These are phyloP conservation scores for Xylariaceae sp. DNA, from an alignment of 2,329 filamentous ascomycete species.

Conservation along the genomic window DNA sequence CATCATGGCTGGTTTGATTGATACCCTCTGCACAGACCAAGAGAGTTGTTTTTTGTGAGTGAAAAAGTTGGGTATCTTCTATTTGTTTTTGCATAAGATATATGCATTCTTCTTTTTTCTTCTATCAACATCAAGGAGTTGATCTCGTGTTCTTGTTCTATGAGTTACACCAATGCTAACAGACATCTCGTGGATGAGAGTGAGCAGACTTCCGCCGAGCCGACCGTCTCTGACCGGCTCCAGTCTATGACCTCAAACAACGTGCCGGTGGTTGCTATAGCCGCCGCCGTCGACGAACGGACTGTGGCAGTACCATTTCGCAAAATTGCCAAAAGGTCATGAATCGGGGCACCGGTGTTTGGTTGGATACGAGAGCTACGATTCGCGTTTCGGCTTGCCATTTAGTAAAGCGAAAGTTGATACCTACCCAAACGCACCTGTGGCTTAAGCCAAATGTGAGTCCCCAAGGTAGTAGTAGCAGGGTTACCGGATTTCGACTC, in stretches of 20 bases:
- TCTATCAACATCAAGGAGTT: background rate
- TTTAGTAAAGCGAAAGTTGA: background rate
- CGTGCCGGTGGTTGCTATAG: background rate
- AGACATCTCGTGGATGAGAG: background rate
- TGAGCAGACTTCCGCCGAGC: background rate
- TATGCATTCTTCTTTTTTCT: background rate
- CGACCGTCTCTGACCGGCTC: background rate
- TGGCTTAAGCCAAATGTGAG: background rate
- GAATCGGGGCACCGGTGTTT: background rate
- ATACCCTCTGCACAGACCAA: no score
- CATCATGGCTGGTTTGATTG: no score
- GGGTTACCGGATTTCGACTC: constrained; percentile 68
- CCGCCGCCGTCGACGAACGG: background rate
- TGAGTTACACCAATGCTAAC: constrained; percentile 3
- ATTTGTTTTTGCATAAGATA: background rate
- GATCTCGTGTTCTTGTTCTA: background rate
- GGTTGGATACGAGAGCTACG: background rate
- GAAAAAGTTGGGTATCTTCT: background rate
- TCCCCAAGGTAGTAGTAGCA: background rate
- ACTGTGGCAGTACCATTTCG: background rate
- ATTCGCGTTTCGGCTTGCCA: background rate
- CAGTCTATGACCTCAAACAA: background rate
- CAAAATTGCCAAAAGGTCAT: background rate
- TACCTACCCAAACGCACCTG: background rate
- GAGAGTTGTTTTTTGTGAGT: no score